Conservation (phyloP, 768 basidiomycete genomes). For the Amanita pallidorosea region DNA sequence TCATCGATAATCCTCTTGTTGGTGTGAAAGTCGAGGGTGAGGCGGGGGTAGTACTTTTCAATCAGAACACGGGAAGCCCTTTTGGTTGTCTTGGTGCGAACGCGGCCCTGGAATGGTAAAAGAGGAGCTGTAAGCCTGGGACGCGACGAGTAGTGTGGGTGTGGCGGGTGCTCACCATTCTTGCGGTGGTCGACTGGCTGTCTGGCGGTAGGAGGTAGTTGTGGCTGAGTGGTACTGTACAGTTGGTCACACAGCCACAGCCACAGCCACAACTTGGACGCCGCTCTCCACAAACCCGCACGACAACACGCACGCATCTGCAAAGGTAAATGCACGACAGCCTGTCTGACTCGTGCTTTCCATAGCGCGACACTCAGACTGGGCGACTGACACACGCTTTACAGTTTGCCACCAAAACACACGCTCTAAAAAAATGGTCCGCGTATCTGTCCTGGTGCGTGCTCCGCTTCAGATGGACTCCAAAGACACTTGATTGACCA, state of each 20-base stretch:
- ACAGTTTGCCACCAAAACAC: constrained; percentile 9
- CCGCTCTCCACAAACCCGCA: constrained; percentile 11
- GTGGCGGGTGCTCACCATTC: constrained; percentile 35
- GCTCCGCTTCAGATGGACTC: constrained; percentile 14
- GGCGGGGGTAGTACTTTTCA: constrained; percentile 99
- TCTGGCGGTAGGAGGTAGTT: constrained; percentile 7
- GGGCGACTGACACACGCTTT: constrained; percentile 36
- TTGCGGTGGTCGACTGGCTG: constrained; percentile 21
- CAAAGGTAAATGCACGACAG: constrained; percentile 35
- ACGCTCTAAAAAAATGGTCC: constrained; percentile 55
- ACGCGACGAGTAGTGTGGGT: too few relatives aligned
- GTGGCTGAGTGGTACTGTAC: constrained; percentile 33
- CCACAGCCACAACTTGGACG: constrained; percentile 9
- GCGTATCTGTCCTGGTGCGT: constrained; percentile 81
- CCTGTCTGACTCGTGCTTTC: constrained; percentile 75
- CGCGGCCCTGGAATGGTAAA: constrained; percentile 66
- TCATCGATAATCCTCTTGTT: constrained; percentile 99
- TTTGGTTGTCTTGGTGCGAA: constrained; percentile 99
- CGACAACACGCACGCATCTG: constrained; percentile 12
- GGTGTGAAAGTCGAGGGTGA: constrained; percentile 99
- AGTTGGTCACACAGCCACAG: constrained; percentile 18
- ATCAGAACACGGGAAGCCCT: constrained; percentile 98
- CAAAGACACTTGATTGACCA: constrained; percentile 1
- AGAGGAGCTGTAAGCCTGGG: constrained; percentile 6
- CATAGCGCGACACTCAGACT: constrained; percentile 78